phyloP scores from a whole-genome alignment of 805 yeast genomes.

The Pichia insulana region DNA sequence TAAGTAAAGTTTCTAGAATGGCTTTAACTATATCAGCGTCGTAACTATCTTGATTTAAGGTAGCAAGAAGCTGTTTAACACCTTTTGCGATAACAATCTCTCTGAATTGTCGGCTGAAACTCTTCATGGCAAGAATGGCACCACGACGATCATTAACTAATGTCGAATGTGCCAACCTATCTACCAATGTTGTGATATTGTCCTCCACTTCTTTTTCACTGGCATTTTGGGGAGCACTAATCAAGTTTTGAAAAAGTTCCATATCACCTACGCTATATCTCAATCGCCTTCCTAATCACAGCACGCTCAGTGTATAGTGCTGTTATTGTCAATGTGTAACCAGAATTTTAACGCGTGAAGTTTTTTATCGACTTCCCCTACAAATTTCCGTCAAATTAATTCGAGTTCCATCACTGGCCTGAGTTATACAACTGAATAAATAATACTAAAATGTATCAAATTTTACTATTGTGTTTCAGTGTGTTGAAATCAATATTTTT shows the following conservation, averaged over 20 bases:
- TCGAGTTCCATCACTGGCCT: too few relatives aligned
- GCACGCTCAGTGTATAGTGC: too few relatives aligned
- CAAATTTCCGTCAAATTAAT: too few relatives aligned
- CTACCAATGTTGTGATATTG: slow-evolving; percentile 82
- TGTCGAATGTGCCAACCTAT: slow-evolving; percentile 75
- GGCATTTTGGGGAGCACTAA: slow-evolving; percentile 25
- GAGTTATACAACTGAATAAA: too few relatives aligned
- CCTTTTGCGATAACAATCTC: slow-evolving; percentile 89
- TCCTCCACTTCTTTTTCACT: slow-evolving; percentile 47
- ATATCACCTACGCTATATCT: slow-evolving; percentile 8
- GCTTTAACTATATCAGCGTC: slow-evolving; percentile 68
- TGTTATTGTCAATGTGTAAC: too few relatives aligned
- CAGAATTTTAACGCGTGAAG: too few relatives aligned
- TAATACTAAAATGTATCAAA: too few relatives aligned
- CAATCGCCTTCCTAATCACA: too few relatives aligned
- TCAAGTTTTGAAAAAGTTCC: slow-evolving; percentile 29
- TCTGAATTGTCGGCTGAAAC: slow-evolving; percentile 79
- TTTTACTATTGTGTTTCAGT: too few relatives aligned
- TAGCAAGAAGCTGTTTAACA: slow-evolving; percentile 58
- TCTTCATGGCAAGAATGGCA: slow-evolving; percentile 82
- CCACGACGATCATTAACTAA: slow-evolving; percentile 80
- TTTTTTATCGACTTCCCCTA: too few relatives aligned
- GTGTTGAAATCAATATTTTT: too few relatives aligned
- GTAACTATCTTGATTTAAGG: slow-evolving; percentile 55
- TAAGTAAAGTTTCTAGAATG: slow-evolving; percentile 73